Percentiles rank a stretch among this genome's conserved stretches.
Conservation (phyloP, 169 alveolate species). For the Eimeria acervulina region DNA sequence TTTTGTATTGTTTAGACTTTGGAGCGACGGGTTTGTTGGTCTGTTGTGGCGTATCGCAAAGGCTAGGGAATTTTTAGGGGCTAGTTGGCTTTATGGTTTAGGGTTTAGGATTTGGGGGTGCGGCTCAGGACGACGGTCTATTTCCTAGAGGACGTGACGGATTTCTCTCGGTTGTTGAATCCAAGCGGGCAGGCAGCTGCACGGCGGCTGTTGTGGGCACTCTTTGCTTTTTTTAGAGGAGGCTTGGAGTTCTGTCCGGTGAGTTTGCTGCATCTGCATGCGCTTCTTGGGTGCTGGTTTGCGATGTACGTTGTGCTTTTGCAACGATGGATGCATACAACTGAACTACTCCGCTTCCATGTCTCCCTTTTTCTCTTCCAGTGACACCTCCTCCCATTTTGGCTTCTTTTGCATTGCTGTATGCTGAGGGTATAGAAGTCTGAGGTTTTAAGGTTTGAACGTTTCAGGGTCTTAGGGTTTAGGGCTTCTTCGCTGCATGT, state of each 20-base stretch:
- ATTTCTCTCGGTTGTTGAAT: constrained; percentile 57
- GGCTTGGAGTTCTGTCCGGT: constrained; percentile 82
- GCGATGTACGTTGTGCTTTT: background rate
- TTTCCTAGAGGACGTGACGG: constrained; percentile 79
- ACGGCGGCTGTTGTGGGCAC: constrained; percentile 76
- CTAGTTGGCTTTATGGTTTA: background rate
- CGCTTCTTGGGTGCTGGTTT: background rate
- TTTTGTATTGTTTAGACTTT: background rate
- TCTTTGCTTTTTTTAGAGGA: constrained; percentile 58
- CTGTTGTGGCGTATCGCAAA: background rate
- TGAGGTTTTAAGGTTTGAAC: background rate
- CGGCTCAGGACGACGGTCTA: constrained; percentile 69
- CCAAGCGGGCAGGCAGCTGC: constrained; percentile 74
- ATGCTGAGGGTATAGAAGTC: background rate
- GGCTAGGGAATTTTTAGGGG: background rate
- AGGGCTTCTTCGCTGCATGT: background rate
- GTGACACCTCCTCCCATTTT: background rate
- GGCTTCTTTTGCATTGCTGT: background rate
- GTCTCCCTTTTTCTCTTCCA: background rate
- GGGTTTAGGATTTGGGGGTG: constrained; percentile 12
- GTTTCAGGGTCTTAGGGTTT: constrained; percentile 2
- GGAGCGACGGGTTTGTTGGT: background rate
- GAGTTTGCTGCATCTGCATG: constrained; percentile 26
- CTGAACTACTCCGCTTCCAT: too few relatives aligned
- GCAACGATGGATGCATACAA: background rate